Evolutionary conservation across 1,139 yeast genomes (phyloP), one percentile per base, ranked within the genome.

Genomic region (Lipomyces yarrowii): DNA sequence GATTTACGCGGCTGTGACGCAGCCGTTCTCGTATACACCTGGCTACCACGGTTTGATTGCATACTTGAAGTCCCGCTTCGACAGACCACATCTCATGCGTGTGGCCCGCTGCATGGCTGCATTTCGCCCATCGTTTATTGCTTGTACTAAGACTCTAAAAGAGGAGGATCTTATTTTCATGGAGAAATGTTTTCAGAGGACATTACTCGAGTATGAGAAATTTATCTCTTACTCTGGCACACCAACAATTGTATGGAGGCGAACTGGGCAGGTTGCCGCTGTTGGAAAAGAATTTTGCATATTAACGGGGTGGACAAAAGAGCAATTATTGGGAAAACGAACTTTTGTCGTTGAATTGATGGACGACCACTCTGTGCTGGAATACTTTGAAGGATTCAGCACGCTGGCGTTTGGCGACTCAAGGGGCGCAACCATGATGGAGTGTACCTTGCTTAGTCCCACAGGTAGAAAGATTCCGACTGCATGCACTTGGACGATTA

Each of bases 131-230:
- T 87, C 92, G 10, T 93, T 93, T 75, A 92, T 93, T 72, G 98
- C 98, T 1, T 90, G 96, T 73, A 91, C 97, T 42, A 89, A 91
- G 73, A 87, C 96, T 2, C 79, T 94, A 57, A 90, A 92, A 66
- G 96, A 91, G 71, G 96, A 91, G 61, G 99, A 94, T 76, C 81
- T 93, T 74, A 90, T 93, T 6, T 94, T 94, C 74, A 92, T 94
- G 91, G 99, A 94, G 74, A 96, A 93, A 78, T 91, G 97, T 73
- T 93, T 93, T 79, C 98, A 94, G 76, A 80, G 99, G 60, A 92
- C 98, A 0, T 79, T 94, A 59, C 79, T 93, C 59, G 97, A 96
- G 69, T 94, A 92, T 76, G 96, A 91, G 71, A 90, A 88, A 75
- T 90, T 90, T 75, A 89, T 94, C 55, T 82, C 87, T 23, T 86